A percentile compares a stretch with the other conserved stretches of the same genome.
Evolutionary conservation across 768 basidiomycete species (phyloP).

Genomic region (Boletellus ananas): DNA sequence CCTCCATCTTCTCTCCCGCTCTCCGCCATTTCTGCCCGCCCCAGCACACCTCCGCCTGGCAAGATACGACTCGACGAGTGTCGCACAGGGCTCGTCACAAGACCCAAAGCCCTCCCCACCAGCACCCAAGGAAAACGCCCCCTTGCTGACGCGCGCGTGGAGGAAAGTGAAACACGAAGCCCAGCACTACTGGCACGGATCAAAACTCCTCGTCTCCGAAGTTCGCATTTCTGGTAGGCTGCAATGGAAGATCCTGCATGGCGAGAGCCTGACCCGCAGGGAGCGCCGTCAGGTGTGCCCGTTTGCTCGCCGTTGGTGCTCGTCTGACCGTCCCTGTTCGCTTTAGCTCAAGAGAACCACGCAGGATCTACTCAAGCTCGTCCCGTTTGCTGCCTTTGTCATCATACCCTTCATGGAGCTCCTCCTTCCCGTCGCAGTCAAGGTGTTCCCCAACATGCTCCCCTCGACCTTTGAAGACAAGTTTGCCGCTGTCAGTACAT

Average conservation of each 20-base stretch:
- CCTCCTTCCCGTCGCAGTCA: constrained; percentile 90
- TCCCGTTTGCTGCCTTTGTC: constrained; percentile 93
- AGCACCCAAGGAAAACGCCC: constrained; percentile 42
- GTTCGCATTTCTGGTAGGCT: constrained; percentile 85
- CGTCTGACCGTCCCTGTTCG: constrained; percentile 1
- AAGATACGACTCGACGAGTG: constrained; percentile 16
- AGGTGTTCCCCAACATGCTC: constrained; percentile 98
- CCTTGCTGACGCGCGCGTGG: constrained; percentile 69
- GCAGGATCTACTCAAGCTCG: constrained; percentile 84
- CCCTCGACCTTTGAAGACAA: constrained; percentile 99
- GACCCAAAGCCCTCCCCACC: constrained; percentile 51
- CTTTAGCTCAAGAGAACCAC: constrained; percentile 86
- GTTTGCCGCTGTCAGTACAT: constrained; percentile 71
- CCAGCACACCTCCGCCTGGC: constrained; percentile 13
- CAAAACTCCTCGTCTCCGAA: constrained; percentile 91
- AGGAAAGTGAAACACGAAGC: constrained; percentile 94
- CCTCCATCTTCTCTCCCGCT: constrained; percentile 15
- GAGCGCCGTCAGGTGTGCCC: constrained; percentile 82
- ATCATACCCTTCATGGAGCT: constrained; percentile 99
- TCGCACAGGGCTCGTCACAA: constrained; percentile 20
- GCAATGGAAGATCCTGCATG: constrained; percentile 90
- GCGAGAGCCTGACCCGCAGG: constrained; percentile 85
- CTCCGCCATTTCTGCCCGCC: constrained; percentile 21
- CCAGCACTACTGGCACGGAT: constrained; percentile 94
- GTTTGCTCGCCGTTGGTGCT: neutral